A percentile compares a stretch with the other conserved stretches of the same genome.
These are phyloP conservation scores for Aegilops tauschii DNA, from an alignment of 176 grass and related monocot species.

Conservation along the genomic window DNA sequence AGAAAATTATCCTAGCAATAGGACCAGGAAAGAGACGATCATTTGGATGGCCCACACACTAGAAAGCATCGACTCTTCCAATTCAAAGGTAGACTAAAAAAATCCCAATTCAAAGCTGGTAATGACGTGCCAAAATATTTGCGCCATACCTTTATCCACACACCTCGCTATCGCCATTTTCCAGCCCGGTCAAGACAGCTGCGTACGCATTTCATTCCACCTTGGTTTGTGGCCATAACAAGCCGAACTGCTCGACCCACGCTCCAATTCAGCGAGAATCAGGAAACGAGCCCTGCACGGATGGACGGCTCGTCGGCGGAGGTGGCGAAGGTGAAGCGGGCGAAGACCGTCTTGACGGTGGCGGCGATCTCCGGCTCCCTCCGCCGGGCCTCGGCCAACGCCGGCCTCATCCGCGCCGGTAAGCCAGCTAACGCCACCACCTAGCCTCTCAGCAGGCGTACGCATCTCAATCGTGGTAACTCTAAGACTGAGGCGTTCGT, in stretches of 20 bases:
- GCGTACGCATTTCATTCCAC: background rate
- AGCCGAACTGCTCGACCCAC: background rate
- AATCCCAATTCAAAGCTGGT: background rate
- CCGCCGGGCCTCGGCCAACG: conserved; percentile 50
- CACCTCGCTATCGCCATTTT: background rate
- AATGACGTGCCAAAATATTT: background rate
- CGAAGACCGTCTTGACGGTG: conserved; percentile 21
- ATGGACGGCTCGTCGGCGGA: background rate
- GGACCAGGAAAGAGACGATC: background rate
- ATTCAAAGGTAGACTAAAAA: no score
- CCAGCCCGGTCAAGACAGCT: background rate
- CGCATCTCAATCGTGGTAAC: no score
- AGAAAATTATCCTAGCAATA: background rate
- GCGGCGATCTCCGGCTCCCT: conserved; percentile 66
- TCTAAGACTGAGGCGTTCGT: background rate
- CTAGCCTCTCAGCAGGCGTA: no score
- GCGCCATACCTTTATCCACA: background rate
- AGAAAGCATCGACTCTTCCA: background rate
- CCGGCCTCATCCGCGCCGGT: conserved; percentile 74
- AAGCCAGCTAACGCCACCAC: background rate
- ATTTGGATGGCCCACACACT: background rate
- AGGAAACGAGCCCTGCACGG: background rate
- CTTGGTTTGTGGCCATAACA: background rate
- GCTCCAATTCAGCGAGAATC: background rate
- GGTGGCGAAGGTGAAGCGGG: background rate